Percentiles rank a stretch among this genome's conserved stretches.
Evolutionary conservation across 2,329 filamentous ascomycete genomes (phyloP).

Genomic region (Chaetothyriales sp.): DNA sequence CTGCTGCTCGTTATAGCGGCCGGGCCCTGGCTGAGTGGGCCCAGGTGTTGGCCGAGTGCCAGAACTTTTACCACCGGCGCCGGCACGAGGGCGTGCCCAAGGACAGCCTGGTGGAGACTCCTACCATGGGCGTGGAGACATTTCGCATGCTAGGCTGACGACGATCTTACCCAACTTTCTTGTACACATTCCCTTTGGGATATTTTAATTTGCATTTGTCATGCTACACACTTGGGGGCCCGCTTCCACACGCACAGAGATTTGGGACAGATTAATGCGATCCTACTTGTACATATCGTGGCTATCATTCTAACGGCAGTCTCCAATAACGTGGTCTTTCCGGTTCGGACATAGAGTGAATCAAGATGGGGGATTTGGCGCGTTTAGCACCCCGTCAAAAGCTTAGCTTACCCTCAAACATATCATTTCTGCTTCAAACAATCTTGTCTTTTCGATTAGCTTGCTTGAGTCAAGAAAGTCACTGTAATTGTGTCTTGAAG

Average conservation of each 20-base stretch:
- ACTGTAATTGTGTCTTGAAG: too few species aligned
- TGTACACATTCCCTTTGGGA: not conserved
- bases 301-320: not conserved
- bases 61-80: constrained; percentile 48
- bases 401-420: too few species aligned
- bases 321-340: not conserved
- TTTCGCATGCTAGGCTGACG: constrained; percentile 31
- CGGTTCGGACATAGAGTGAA: not conserved
- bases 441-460: too few species aligned
- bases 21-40: constrained; percentile 50
- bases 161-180: not conserved
- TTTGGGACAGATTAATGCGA: too few species aligned
- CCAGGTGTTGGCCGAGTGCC: constrained; percentile 45
- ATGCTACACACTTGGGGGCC: not conserved
- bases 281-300: not conserved
- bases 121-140: constrained; percentile 45
- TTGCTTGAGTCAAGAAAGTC: too few species aligned
- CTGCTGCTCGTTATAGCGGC: constrained; percentile 42
- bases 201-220: not conserved
- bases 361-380: too few species aligned
- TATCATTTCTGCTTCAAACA: too few species aligned
- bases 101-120: constrained; percentile 45
- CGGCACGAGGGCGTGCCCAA: constrained; percentile 46
- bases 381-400: too few species aligned
- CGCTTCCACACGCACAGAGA: too few species aligned